These are phyloP conservation scores for Calonectria leucothoes DNA, from an alignment of 2,329 filamentous ascomycete species.

Conservation along the genomic window DNA sequence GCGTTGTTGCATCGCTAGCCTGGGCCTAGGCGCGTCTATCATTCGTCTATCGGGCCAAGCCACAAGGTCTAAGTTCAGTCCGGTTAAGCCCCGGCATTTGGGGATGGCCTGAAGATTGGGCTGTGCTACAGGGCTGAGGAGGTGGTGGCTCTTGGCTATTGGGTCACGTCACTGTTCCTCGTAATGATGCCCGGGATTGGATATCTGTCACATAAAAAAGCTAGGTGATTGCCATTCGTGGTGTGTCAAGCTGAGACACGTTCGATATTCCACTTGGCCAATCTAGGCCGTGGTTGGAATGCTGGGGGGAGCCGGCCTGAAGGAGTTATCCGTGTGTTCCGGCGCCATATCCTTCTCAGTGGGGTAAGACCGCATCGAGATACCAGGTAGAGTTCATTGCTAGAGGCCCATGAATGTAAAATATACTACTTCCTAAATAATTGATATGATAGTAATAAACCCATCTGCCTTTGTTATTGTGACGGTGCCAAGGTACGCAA, in stretches of 20 bases:
- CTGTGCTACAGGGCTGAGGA: neutral
- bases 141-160: neutral
- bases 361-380: too few relatives aligned
- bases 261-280: too few relatives aligned
- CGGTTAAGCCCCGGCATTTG: neutral
- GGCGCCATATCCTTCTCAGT: too few relatives aligned
- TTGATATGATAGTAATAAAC: too few relatives aligned
- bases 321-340: neutral
- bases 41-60: neutral
- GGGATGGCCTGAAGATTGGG: neutral
- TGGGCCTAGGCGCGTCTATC: neutral
- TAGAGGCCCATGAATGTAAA: too few relatives aligned
- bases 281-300: neutral
- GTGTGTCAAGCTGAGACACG: neutral
- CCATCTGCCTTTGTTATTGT: too few relatives aligned
- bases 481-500: too few relatives aligned
- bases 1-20: neutral
- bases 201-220: neutral
- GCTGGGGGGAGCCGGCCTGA: neutral
- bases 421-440: too few relatives aligned
- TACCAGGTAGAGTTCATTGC: too few relatives aligned
- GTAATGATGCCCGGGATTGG: neutral
- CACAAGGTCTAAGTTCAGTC: neutral
- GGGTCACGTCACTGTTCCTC: neutral
- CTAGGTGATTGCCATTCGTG: neutral